Base-by-base conservation (phyloP, 2,329 filamentous ascomycete genomes). In the Thelonectria rubi region DNA sequence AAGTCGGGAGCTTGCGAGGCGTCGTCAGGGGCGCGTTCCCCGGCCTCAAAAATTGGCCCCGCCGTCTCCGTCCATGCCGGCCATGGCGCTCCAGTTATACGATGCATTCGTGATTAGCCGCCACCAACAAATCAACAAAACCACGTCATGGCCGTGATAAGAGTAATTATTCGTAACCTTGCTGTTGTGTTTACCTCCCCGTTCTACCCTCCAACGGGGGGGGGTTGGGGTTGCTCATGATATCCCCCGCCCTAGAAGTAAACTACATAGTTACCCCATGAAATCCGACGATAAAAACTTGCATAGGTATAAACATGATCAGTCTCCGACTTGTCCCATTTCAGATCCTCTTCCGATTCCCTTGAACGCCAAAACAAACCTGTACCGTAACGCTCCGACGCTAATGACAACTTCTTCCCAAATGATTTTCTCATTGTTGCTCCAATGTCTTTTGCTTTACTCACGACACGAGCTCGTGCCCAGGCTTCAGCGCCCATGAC, bases 401-500 rank as follows among this genome's bases (percentile, higher is more conserved):
- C 70, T 72, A 72, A 72, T 42, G 40, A 55, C 40, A 51, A 70
- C 60, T 67, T 62, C 62, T 50, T n/a, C 57, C 67, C 67, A 65
- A 66, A 32, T 56, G 55, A 55, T 48, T 30, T 18, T 57, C 17
- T 55, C 62, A 66, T 68, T 45, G 39, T 61, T 30, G 37, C 60
- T 62, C 39, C 55, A 24, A 30, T 18, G 54, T 47, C 48, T 61
- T 21, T 52, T 58, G 40, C 8, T 42, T 40, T 43, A 45, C 30
- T 73, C 59, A 77, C 20, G 67, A 64, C 17, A 62, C 48, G 54
- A 79, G 73, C 60, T 76, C 76, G 55, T 79, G 77, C 3, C 76
- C 78, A n/a, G 76, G 73, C 66, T 76, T 77, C 49, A 80, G 65
- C 11, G 72, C 71, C 78, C 78, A 80, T 53, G 77, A 74, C 65